Evolutionary conservation across 2,329 filamentous ascomycete species (phyloP), one percentile per base, ranked within the genome.

Genomic region (Colletotrichum gloeosporioides): DNA sequence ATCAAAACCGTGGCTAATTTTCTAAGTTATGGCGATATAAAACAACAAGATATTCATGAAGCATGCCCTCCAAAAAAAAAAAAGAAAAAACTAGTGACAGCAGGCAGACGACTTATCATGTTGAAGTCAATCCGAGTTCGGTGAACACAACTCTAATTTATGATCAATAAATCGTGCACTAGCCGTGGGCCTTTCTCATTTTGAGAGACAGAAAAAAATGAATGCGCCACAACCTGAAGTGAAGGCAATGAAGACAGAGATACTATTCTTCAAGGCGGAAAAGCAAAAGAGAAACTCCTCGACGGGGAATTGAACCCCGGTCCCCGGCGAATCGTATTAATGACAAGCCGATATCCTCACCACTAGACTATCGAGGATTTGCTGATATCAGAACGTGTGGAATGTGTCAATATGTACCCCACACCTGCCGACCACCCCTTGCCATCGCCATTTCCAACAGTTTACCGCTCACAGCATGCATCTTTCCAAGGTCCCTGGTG

Each of bases 271-370:
- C 9, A 6, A 0, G 16, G 22, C 2, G 13, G 32, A 62, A 62
- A 34, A 15, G 18, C 29, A 31, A 25, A 62, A 62, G 32, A 62
- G 0, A 1, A 25, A 0, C 59, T 68, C 65, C 63, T 66, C 63
- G 63, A 66, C 63, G 63, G 63, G 63, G 63, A 66, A 66, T 66
- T 66, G 63, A 66, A 68, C 65, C 65, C 65, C 65, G 65, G 65
- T 68, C 65, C 65, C 65, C 65, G 44, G 65, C 65, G 65, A 34
- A 34, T 34, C 32, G 32, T 34, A 2, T 34, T 3, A 34, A 34
- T 68, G 65, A 68, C 65, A 68, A 68, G 65, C 65, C 44, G 65
- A 68, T 68, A 68, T 68, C 65, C 65, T 68, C 65, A 68, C 65
- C 65, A 68, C 65, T 68, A 68, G 65, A 68, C 65, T 68, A 68